Evolutionary conservation across 1,139 yeast genomes (phyloP).

Genomic region (Entelexis paramagnoliae): DNA sequence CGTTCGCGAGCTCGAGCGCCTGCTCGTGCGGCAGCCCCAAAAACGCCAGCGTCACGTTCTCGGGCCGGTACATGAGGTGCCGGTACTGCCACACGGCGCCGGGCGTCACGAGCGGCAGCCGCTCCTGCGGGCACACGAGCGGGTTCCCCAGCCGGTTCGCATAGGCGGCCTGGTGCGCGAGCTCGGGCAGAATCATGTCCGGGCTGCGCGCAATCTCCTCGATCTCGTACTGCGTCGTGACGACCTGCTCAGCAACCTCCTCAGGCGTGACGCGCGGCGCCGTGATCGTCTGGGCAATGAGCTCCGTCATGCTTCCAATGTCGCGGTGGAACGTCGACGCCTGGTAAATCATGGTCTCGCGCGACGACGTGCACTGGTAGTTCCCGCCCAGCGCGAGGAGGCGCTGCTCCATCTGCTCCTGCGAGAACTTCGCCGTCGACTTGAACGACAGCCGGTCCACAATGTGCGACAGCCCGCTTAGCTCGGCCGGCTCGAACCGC

Average conservation of each 20-base stretch:
- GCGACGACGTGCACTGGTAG: constrained; percentile 83
- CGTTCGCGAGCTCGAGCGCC: constrained; percentile 56
- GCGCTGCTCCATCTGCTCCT: constrained; percentile 62
- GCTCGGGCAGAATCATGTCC: constrained; percentile 79
- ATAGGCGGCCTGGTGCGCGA: constrained; percentile 76
- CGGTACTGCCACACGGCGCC: constrained; percentile 54
- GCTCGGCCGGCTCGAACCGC: constrained; percentile 50
- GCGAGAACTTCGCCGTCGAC: constrained; percentile 54
- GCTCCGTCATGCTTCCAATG: constrained; percentile 68
- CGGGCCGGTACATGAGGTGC: constrained; percentile 61
- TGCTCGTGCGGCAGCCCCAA: constrained; percentile 68
- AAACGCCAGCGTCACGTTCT: constrained; percentile 75
- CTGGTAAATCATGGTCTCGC: constrained; percentile 88
- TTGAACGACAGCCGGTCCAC: constrained; percentile 80
- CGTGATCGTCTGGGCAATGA: constrained; percentile 71
- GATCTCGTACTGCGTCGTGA: constrained; percentile 71
- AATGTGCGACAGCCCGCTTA: constrained; percentile 70
- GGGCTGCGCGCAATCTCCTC: constrained; percentile 73
- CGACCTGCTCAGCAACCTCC: constrained; percentile 64
- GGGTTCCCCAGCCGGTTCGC: constrained; percentile 78
- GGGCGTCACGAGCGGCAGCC: constrained; percentile 47
- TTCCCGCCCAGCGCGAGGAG: constrained; percentile 83
- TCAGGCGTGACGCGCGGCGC: constrained; percentile 56
- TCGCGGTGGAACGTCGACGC: constrained; percentile 87
- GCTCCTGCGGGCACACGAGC: constrained; percentile 65